Evolutionary conservation across 768 basidiomycete genomes (phyloP), one percentile per base, ranked within the genome.

Genomic region (Psilocybe cubensis): DNA sequence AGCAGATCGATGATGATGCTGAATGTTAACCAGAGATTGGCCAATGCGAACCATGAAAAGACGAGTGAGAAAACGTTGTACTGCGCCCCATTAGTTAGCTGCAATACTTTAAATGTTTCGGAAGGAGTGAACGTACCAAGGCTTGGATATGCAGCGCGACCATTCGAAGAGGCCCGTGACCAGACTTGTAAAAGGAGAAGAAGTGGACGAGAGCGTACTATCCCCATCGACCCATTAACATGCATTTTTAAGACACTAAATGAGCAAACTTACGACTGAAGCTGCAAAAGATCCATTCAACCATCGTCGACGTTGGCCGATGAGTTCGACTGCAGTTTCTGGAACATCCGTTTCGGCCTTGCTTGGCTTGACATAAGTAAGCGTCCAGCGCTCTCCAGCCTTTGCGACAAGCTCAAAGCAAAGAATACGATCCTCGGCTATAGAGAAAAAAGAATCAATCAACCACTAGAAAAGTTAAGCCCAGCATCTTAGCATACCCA

Each of bases 341-440:
- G 92, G 92, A n/a, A 96, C 94, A 77, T 96, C 94, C 0, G 95
- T 96, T 75, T 96, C 94, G 11, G 94, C 94, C 69, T 96, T 98
- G 66, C 90, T 91, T 10, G 94, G 93, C 73, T 98, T 97, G 68
- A 98, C 96, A 49, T 84, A 84, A 12, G 89, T 89, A 66, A 98
- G 76, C 2, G 89, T 92, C 96, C 96, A 98, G 58, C 82, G 78
- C 61, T 93, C 92, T 41, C 83, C 82, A 1, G 83, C 86, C 73
- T 98, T 98, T 10, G 96, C 94, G 20, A 96, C 95, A 52, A 98
- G 80, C 71, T 98, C 96, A 74, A 98, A 98, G 74, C 96, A 98
- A 24, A 98, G 82, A 62, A 98, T 98, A 79, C 96, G 92, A 79
- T 96, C 94, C 75, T 96, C 94, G 55, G 94, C 94, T 77, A 43